Evolutionary conservation across 331 rosid species (phyloP), one percentile per base, ranked within the genome.

Genomic region (Phaseolus coccineus): DNA sequence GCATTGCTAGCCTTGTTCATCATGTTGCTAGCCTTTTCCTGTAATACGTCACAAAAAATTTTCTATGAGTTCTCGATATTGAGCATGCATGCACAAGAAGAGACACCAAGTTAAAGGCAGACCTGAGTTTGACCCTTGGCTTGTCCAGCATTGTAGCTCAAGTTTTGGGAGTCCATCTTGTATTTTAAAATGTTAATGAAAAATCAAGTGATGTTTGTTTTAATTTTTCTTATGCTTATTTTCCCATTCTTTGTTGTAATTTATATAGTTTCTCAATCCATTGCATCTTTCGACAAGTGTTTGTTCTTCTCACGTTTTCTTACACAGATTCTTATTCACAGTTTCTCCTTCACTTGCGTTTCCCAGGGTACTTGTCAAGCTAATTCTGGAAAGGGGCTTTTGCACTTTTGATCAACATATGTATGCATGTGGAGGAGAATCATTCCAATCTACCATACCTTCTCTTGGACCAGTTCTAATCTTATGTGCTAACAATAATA

Each of bases 21-120:
- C 74, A 89, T 8, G 82, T 4, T 73, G 79, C 61, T 68, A 11
- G 89, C 62, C 82, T 89, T 87, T 22, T 91, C 96, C 90, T 85
- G 57, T 0, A 78, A 67, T 3, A 16, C 2, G 22, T 72, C 9
- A 48, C 24, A 62, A 81, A 16, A 0, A 16, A 15, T 19, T 80
- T 0, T 73, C 1, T 6, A 4, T 46, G 0, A 12, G 22, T 46
- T 58, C 35, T 69, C 8, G 71, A 70, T 6, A 35, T 31, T 57
- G 28, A 46, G 31, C 1, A 2, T 10, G 48, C 48, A 10, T 44
- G 48, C 13, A 59, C 5, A 79, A 33, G 1, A 15, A 8, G 1
- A 7, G 4, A 52, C 59, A 1, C 25, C 0, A 1, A 1, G 8
- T 28, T 42, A n/a, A 31, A 9, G 1, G 4, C 2, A 56, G 2